These are phyloP conservation scores for Akanthomyces lecanii DNA, from an alignment of 2,329 filamentous ascomycete genomes.

Conservation along the genomic window DNA sequence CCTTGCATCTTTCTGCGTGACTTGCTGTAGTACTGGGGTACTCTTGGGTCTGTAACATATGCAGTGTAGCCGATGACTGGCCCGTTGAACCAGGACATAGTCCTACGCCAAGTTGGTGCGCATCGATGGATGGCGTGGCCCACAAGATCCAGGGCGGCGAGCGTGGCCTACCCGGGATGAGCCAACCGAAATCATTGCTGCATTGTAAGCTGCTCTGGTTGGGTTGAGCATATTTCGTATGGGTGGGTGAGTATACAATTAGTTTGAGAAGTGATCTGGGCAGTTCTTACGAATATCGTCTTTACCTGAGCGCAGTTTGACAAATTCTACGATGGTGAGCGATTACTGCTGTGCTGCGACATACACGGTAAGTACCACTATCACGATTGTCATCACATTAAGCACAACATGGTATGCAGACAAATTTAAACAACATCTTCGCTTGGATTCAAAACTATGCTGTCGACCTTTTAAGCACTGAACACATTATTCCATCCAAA, in stretches of 20 bases:
- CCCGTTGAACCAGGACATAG: not conserved
- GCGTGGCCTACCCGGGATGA: not conserved
- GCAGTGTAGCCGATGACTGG: not conserved
- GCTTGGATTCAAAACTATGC: conserved; percentile 14
- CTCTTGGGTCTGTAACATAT: too few species aligned
- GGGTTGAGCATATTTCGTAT: not conserved
- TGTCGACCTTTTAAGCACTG: conserved; percentile 3
- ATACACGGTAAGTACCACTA: too few species aligned
- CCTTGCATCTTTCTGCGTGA: conserved; percentile 21
- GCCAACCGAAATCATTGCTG: not conserved
- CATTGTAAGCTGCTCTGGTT: not conserved
- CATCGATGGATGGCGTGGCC: not conserved
- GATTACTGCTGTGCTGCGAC: too few species aligned
- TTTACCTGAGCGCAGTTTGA: too few species aligned
- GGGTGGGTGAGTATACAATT: too few species aligned
- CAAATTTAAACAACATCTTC: not conserved
- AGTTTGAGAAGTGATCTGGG: too few species aligned
- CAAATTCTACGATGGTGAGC: too few species aligned
- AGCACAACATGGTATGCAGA: not conserved
- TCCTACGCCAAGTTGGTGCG: not conserved
- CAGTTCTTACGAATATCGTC: too few species aligned
- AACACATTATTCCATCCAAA: conserved; percentile 6
- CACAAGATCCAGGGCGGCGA: not conserved
- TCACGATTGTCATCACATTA: too few species aligned
- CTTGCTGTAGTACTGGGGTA: too few species aligned